A percentile compares a stretch with the other conserved stretches of the same genome.
Conservation (phyloP, 495 filamentous ascomycete species). For the Talaromyces borbonicus region DNA sequence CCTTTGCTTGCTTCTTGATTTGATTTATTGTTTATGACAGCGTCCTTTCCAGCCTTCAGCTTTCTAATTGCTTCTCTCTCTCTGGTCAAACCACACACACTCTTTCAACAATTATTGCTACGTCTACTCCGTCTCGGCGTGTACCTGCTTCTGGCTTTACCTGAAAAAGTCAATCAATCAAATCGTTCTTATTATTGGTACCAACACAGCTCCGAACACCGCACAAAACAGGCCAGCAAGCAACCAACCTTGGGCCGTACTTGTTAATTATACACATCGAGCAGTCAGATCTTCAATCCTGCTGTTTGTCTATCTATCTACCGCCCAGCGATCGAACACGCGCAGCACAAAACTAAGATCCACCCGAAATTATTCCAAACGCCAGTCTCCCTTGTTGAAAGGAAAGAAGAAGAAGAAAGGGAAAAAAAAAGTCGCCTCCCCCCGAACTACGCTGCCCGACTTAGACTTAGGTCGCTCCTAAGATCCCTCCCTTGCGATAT, state of each 20-base stretch:
- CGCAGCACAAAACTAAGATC: no score
- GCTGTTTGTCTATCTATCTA: background rate
- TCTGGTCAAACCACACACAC: no score
- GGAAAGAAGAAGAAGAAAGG: no score
- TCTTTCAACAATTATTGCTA: background rate
- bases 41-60: background rate
- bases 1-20: background rate
- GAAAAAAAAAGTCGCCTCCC: no score
- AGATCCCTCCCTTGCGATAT: constrained; percentile 4
- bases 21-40: background rate
- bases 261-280: background rate
- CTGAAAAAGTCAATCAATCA: no score
- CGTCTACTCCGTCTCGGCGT: no score
- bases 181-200: constrained; percentile 2
- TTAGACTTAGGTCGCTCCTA: no score
- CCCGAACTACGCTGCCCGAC: no score
- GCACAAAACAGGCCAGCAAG: background rate
- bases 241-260: background rate
- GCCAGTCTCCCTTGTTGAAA: constrained; percentile 1
- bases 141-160: no score
- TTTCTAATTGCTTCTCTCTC: background rate
- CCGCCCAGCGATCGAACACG: background rate
- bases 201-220: background rate
- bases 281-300: constrained; percentile 4
- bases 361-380: background rate